These are phyloP conservation scores for Colletotrichum cuscutae DNA, from an alignment of 2,329 filamentous ascomycete genomes.

Conservation along the genomic window DNA sequence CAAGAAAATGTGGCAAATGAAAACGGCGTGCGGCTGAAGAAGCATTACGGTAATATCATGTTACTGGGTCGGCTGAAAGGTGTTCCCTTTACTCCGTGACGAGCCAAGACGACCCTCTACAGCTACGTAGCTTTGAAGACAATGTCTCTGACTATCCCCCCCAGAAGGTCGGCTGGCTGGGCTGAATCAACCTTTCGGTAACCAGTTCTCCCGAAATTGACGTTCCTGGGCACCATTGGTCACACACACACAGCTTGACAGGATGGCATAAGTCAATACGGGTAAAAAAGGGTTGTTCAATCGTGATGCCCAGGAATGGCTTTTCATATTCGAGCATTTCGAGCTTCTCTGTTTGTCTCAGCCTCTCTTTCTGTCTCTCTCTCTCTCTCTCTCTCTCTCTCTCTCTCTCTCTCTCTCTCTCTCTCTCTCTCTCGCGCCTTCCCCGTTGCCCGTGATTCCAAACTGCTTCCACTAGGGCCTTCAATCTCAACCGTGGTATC, in stretches of 20 bases:
- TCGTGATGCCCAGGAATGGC: constrained; percentile 28
- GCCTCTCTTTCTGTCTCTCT: background rate
- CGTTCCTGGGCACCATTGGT: background rate
- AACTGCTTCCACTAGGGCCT: background rate
- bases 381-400: background rate
- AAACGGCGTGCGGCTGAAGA: constrained; percentile 18
- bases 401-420: constrained; percentile 1
- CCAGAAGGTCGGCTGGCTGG: background rate
- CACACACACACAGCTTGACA: background rate
- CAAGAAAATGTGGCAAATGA: background rate
- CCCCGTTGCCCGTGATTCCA: background rate
- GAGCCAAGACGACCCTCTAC: too few relatives aligned
- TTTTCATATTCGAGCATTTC: constrained; percentile 33
- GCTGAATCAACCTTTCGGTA: background rate
- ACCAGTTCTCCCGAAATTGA: background rate
- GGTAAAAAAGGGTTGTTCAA: background rate
- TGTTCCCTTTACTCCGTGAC: too few relatives aligned
- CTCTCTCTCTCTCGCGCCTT: background rate
- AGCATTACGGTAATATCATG: background rate
- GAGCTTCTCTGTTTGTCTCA: constrained; percentile 9
- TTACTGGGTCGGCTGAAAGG: background rate
- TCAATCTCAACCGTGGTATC: constrained; percentile 32
- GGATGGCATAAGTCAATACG: background rate
- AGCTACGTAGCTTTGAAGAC: too few relatives aligned
- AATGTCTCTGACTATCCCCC: background rate